These are phyloP conservation scores for Cylindrotheca fusiformis DNA, from an alignment of 108 stramenopile genomes.

Conservation along the genomic window DNA sequence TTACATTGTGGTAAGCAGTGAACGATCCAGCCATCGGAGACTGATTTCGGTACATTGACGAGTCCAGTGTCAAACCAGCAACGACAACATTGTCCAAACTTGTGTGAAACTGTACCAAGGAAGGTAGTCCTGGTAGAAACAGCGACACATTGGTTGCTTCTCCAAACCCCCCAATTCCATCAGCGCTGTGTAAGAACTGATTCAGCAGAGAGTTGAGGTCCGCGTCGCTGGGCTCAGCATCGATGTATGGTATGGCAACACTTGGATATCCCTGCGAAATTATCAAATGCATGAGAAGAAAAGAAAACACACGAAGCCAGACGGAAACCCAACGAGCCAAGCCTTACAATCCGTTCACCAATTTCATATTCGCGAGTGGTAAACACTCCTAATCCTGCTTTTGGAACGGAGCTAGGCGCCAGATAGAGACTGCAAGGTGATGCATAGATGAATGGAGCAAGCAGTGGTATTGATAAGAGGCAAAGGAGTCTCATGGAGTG, in stretches of 20 bases:
- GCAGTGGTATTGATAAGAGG: too few relatives aligned
- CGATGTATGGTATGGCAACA: slow-evolving; percentile 8
- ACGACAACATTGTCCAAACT: slow-evolving; percentile 18
- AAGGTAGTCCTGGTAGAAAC: slow-evolving; percentile 20
- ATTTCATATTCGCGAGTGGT: neutral
- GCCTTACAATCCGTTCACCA: neutral
- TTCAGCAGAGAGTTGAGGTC: neutral
- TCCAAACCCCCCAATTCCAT: slow-evolving; percentile 15
- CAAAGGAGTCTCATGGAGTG: too few relatives aligned
- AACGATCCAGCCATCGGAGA: slow-evolving; percentile 12
- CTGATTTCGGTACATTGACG: neutral
- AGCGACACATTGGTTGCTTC: slow-evolving; percentile 6
- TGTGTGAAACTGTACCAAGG: slow-evolving; percentile 21
- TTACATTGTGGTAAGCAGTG: slow-evolving; percentile 14
- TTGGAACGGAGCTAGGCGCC: slow-evolving; percentile 30
- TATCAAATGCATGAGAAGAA: neutral
- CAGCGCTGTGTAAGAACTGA: neutral
- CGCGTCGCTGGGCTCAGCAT: neutral
- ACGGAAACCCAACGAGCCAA: too few relatives aligned
- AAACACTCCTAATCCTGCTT: slow-evolving; percentile 38
- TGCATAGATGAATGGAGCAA: too few relatives aligned
- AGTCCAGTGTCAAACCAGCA: slow-evolving; percentile 1
- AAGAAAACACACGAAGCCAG: neutral
- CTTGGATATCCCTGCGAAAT: slow-evolving; percentile 14
- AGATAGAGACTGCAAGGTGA: slow-evolving; percentile 36